These are phyloP conservation scores for Pestalotiopsis sp. DNA, from an alignment of 2,329 filamentous ascomycete genomes.

Conservation along the genomic window DNA sequence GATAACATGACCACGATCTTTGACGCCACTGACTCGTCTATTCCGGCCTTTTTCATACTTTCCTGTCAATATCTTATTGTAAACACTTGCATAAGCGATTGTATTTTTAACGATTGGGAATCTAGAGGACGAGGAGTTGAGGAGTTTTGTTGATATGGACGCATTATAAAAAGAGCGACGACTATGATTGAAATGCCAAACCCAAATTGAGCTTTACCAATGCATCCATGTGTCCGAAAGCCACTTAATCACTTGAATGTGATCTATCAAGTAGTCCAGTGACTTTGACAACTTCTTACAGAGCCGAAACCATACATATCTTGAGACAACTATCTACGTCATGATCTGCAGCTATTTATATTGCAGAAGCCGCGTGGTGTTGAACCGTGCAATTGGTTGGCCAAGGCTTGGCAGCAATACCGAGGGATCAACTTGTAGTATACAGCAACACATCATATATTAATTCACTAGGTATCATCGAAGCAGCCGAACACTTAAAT, in stretches of 20 bases:
- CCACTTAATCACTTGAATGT: neutral
- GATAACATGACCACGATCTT: neutral
- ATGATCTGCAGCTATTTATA: neutral
- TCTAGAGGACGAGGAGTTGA: neutral
- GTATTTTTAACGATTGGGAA: neutral
- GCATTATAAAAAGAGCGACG: neutral
- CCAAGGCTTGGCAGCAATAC: neutral
- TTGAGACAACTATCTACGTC: too few relatives aligned
- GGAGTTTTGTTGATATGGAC: neutral
- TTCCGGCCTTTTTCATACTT: neutral
- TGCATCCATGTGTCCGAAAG: neutral
- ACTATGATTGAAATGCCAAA: neutral
- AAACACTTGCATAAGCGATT: neutral
- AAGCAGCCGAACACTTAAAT: neutral
- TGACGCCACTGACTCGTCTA: neutral
- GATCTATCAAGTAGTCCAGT: too few relatives aligned
- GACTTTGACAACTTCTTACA: too few relatives aligned
- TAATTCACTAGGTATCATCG: neutral
- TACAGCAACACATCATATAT: neutral
- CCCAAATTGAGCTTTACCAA: neutral
- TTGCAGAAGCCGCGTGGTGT: neutral
- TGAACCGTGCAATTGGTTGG: too few relatives aligned
- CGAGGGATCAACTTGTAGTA: neutral
- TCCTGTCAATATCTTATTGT: neutral
- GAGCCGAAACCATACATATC: too few relatives aligned